phyloP scores from a whole-genome alignment of 1,139 yeast species.

The Candida labiduridarum region DNA sequence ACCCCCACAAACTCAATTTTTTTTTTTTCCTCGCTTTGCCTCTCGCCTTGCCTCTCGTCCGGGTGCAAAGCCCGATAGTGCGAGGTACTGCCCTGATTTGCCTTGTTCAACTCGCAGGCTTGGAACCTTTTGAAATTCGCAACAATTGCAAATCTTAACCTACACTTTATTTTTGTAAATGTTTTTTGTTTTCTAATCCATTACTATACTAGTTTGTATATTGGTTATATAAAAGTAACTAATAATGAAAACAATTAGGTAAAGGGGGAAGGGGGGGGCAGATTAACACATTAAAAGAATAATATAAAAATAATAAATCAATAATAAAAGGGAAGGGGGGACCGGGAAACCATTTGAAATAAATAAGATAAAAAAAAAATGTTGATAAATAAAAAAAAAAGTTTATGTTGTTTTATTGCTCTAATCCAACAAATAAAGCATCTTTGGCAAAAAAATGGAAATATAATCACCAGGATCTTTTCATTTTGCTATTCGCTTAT shows the following conservation, averaged over 20 bases:
- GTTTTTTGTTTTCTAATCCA: constrained; percentile 7
- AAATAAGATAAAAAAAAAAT: background rate
- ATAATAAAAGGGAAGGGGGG: constrained; percentile 5
- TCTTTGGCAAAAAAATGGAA: background rate
- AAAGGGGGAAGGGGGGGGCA: constrained; percentile 9
- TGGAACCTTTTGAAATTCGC: background rate
- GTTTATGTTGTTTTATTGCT: background rate
- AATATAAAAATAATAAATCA: constrained; percentile 5
- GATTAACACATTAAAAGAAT: constrained; percentile 13
- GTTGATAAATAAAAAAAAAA: constrained; percentile 3
- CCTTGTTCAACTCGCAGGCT: background rate
- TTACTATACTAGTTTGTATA: constrained; percentile 11
- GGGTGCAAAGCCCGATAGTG: too few relatives aligned
- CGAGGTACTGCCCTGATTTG: too few relatives aligned
- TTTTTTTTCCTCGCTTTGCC: background rate
- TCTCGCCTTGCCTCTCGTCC: too few relatives aligned
- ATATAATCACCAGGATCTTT: background rate
- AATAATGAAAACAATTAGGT: constrained; percentile 6
- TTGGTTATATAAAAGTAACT: constrained; percentile 6
- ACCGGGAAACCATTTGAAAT: constrained; percentile 7
- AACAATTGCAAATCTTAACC: background rate
- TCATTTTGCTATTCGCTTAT: background rate
- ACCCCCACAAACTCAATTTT: background rate
- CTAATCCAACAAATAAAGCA: background rate
- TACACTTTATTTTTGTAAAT: background rate